These are phyloP conservation scores for Cenococcum geophilum DNA, from an alignment of 495 filamentous ascomycete genomes.

Conservation along the genomic window DNA sequence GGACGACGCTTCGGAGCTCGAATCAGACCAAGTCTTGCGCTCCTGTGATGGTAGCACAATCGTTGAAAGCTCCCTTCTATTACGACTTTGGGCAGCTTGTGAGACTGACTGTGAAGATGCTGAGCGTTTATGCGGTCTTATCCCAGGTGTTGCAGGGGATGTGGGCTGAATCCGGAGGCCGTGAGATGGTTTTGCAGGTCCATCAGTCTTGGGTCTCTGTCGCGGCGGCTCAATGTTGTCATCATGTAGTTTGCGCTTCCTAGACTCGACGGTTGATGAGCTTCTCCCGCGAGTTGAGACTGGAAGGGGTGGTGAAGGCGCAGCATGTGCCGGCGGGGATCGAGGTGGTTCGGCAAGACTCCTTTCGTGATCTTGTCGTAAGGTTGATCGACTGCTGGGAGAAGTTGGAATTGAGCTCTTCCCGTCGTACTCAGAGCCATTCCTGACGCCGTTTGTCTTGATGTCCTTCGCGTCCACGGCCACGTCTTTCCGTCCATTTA, in stretches of 20 bases:
- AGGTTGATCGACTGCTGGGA: constrained; percentile 22
- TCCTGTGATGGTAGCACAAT: constrained; percentile 14
- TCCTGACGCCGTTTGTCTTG: constrained; percentile 27
- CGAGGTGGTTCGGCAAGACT: constrained; percentile 21
- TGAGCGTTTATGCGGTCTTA: constrained; percentile 25
- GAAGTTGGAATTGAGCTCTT: constrained; percentile 27
- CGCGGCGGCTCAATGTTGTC: constrained; percentile 23
- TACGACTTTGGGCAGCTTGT: constrained; percentile 14
- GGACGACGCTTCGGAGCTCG: constrained; percentile 27
- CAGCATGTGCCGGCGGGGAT: constrained; percentile 14
- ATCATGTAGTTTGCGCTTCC: constrained; percentile 30
- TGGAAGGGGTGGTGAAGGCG: constrained; percentile 15
- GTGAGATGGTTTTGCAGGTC: constrained; percentile 7
- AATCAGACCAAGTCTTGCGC: constrained; percentile 23
- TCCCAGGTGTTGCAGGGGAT: constrained; percentile 20
- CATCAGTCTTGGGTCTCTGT: constrained; percentile 26
- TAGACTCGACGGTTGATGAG: constrained; percentile 21
- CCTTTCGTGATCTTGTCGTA: constrained; percentile 23
- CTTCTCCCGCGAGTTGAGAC: constrained; percentile 25
- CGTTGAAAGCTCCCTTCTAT: constrained; percentile 23
- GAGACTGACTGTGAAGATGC: constrained; percentile 28
- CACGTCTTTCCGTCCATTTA: constrained; percentile 17
- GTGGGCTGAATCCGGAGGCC: constrained; percentile 22
- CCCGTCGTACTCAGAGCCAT: constrained; percentile 24
- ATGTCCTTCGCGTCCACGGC: constrained; percentile 10